phyloP scores from a whole-genome alignment of 2,329 filamentous ascomycete species.

The Chaetomiaceae sp. region DNA sequence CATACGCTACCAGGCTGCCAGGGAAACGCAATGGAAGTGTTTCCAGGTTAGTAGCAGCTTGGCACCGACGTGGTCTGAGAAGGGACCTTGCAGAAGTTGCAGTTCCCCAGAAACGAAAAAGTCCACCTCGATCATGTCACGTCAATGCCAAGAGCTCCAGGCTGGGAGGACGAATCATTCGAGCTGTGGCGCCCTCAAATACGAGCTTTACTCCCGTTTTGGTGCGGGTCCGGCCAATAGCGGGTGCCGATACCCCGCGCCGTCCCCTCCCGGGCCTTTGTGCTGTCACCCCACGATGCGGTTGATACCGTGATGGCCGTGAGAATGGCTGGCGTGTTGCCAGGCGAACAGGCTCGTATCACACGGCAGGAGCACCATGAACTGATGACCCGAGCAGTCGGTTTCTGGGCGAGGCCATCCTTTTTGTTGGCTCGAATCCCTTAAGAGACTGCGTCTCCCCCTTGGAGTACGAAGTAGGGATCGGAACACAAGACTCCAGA shows the following conservation, averaged over 20 bases:
- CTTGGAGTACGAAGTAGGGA: too few species aligned
- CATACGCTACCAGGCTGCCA: too few species aligned
- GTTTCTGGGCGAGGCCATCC: not conserved
- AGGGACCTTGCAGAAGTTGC: not conserved
- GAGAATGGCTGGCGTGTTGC: not conserved
- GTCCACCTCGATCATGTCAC: too few species aligned
- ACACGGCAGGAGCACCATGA: not conserved
- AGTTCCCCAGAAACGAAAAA: too few species aligned
- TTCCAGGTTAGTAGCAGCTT: too few species aligned
- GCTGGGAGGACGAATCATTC: not conserved
- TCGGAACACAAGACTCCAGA: not conserved
- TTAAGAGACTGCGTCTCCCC: not conserved
- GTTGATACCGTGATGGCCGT: not conserved
- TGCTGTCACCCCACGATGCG: not conserved
- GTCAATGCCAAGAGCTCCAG: constrained; percentile 2
- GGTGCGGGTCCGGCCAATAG: constrained; percentile 4
- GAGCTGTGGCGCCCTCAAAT: constrained; percentile 5
- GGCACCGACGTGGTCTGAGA: not conserved
- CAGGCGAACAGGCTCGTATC: not conserved
- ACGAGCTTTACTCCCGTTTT: constrained; percentile 9
- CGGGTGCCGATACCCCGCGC: constrained; percentile 2
- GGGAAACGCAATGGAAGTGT: too few species aligned
- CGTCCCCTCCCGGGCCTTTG: constrained; percentile 2
- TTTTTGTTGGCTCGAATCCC: not conserved
- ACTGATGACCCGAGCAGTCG: not conserved